These are phyloP conservation scores for Fomitopsis serialis DNA, from an alignment of 768 basidiomycete species.

Conservation along the genomic window DNA sequence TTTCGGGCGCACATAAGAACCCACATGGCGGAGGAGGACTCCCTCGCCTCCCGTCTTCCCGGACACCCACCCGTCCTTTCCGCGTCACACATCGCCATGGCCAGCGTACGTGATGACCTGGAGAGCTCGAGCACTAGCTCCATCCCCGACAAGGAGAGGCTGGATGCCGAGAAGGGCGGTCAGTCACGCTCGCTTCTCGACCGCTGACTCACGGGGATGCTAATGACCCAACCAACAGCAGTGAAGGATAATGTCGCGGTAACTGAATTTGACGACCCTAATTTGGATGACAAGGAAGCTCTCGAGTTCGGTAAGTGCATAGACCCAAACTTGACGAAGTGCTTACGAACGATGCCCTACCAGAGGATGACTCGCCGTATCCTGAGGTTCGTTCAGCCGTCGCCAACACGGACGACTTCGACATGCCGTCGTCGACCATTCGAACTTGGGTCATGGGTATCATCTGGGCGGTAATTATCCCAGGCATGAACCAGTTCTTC, in stretches of 20 bases:
- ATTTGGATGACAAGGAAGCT: constrained; percentile 25
- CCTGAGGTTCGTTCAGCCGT: constrained; percentile 38
- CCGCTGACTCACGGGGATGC: background rate
- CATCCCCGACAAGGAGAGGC: constrained; percentile 12
- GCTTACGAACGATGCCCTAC: background rate
- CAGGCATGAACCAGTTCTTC: constrained; percentile 70
- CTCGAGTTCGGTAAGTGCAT: constrained; percentile 15
- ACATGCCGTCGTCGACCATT: constrained; percentile 48
- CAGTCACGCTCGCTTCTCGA: background rate
- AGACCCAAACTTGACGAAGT: background rate
- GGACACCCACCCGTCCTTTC: background rate
- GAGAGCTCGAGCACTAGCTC: background rate
- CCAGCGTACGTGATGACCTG: background rate
- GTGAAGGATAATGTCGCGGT: constrained; percentile 8
- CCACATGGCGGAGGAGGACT: background rate
- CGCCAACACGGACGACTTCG: constrained; percentile 59
- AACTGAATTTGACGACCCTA: constrained; percentile 28
- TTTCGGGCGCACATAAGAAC: constrained; percentile 3
- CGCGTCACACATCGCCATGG: constrained; percentile 1
- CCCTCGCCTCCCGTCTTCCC: background rate
- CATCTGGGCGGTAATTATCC: constrained; percentile 48
- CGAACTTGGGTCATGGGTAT: constrained; percentile 41
- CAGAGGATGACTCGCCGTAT: constrained; percentile 24
- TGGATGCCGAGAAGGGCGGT: constrained; percentile 17
- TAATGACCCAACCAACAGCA: background rate